Evolutionary conservation across 2,329 filamentous ascomycete species (phyloP).

Genomic region (Cladosporium sp.): DNA sequence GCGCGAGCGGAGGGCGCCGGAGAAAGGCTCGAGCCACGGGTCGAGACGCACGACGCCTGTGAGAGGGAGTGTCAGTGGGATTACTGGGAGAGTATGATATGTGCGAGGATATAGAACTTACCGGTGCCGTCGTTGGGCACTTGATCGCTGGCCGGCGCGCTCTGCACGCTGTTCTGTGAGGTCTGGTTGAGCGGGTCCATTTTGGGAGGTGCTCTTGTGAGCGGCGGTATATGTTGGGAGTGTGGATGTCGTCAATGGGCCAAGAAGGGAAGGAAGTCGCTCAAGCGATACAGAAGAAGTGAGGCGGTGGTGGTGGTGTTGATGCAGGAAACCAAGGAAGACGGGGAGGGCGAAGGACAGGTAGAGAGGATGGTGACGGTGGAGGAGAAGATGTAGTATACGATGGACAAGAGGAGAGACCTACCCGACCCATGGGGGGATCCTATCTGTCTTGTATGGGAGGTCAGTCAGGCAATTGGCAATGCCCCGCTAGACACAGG

Average conservation of each 20-base stretch:
- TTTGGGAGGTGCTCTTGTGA: neutral
- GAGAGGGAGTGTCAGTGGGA: conserved; percentile 17
- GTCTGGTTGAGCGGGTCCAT: conserved; percentile 41
- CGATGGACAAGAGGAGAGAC: neutral
- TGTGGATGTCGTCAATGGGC: no score
- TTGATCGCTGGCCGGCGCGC: conserved; percentile 45
- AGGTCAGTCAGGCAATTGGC: neutral
- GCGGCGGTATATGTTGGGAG: neutral
- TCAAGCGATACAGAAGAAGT: no score
- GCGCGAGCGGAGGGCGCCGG: conserved; percentile 67
- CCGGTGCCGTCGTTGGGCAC: conserved; percentile 68
- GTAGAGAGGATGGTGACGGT: neutral
- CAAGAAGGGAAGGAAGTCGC: no score
- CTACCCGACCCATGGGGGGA: neutral
- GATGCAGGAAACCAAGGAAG: no score
- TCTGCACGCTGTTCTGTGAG: conserved; percentile 41
- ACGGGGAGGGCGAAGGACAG: neutral
- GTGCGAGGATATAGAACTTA: conserved; percentile 36
- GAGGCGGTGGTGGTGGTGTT: no score
- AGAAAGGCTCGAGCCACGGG: conserved; percentile 83
- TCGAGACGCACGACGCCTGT: conserved; percentile 82
- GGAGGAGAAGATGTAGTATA: neutral
- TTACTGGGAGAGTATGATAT: neutral
- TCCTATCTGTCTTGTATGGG: neutral
- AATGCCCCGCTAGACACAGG: neutral